These are phyloP conservation scores for Botrytis byssoidea DNA, from an alignment of 2,329 filamentous ascomycete species.

Conservation along the genomic window DNA sequence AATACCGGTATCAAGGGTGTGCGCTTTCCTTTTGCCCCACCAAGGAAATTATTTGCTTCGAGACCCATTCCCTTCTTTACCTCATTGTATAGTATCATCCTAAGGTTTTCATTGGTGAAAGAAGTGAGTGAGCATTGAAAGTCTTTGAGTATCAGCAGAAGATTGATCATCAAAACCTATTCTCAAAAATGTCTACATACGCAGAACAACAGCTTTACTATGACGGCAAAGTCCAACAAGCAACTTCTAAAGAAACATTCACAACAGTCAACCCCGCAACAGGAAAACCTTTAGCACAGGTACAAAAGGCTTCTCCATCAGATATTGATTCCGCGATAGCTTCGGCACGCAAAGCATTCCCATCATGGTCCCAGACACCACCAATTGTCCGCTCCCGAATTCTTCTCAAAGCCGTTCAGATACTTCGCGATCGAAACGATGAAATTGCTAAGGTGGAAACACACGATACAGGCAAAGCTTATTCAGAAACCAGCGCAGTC, in stretches of 20 bases:
- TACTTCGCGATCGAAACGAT: slow-evolving; percentile 76
- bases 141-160: not conserved
- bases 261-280: slow-evolving; percentile 73
- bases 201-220: slow-evolving; percentile 68
- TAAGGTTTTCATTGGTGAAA: slow-evolving; percentile 18
- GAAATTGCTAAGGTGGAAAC: slow-evolving; percentile 78
- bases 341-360: slow-evolving; percentile 70
- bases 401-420: slow-evolving; percentile 69
- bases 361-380: slow-evolving; percentile 72
- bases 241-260: slow-evolving; percentile 62
- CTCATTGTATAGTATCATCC: not conserved
- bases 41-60: slow-evolving; percentile 13
- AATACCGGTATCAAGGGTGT: not conserved
- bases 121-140: not conserved
- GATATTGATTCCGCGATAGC: slow-evolving; percentile 71
- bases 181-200: slow-evolving; percentile 40
- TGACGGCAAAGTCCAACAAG: slow-evolving; percentile 64
- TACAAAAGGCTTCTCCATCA: slow-evolving; percentile 65
- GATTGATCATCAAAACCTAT: slow-evolving; percentile 27
- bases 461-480: slow-evolving; percentile 82
- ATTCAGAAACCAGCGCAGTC: slow-evolving; percentile 78
- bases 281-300: slow-evolving; percentile 63
- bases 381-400: slow-evolving; percentile 74
- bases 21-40: slow-evolving; percentile 7
- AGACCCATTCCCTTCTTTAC: slow-evolving; percentile 4